Percentiles rank a stretch among this genome's conserved stretches.
Evolutionary conservation across 1,284 basidiomycete genomes (phyloP).

Genomic region (Melampsora larici-populina): DNA sequence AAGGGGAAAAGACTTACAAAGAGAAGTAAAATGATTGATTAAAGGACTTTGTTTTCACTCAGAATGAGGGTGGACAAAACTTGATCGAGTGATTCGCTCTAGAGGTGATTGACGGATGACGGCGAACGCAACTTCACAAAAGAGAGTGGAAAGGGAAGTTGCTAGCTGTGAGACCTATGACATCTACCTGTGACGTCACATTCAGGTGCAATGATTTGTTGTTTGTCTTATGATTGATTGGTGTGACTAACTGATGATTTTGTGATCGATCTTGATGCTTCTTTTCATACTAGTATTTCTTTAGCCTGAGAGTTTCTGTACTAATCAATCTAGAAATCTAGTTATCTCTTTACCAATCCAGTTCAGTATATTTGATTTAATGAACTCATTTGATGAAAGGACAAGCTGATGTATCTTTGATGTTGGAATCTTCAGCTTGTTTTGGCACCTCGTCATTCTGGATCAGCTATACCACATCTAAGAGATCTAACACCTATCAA

Average conservation of each 20-base stretch:
- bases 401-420: not conserved
- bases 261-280: too few relatives aligned
- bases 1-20: too few relatives aligned
- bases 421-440: not conserved
- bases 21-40: too few relatives aligned
- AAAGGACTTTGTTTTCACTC: too few relatives aligned
- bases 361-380: not conserved
- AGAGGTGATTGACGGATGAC: too few relatives aligned
- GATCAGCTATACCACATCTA: not conserved
- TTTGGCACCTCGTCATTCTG: not conserved
- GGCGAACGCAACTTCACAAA: too few relatives aligned
- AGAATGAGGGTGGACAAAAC: too few relatives aligned
- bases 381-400: not conserved
- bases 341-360: constrained; percentile 16
- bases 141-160: too few relatives aligned
- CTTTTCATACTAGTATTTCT: constrained; percentile 1
- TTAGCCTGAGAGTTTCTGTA: constrained; percentile 12
- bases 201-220: not conserved
- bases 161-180: too few relatives aligned
- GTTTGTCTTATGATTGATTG: not conserved
- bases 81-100: too few relatives aligned
- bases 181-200: too few relatives aligned
- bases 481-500: not conserved
- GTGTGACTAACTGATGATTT: not conserved
- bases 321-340: not conserved